These are phyloP conservation scores for Paecilomyces niveus DNA, from an alignment of 2,329 filamentous ascomycete species.

Conservation along the genomic window DNA sequence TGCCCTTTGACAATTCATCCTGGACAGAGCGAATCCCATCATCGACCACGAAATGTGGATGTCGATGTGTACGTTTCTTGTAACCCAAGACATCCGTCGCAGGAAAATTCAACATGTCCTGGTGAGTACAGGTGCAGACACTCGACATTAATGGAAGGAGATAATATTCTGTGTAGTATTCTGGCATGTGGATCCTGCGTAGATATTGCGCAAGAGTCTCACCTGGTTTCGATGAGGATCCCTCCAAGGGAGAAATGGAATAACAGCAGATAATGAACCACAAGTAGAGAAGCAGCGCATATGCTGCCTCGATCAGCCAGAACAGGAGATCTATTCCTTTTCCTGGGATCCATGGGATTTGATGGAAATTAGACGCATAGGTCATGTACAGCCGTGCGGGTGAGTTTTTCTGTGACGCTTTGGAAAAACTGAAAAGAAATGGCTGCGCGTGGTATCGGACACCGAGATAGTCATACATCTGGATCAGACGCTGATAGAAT, in stretches of 20 bases:
- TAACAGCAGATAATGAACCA: slow-evolving; percentile 52
- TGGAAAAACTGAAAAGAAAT: slow-evolving; percentile 50
- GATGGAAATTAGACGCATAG: slow-evolving; percentile 50
- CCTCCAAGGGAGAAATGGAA: slow-evolving; percentile 31
- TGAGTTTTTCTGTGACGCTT: slow-evolving; percentile 9
- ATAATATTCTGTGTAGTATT: slow-evolving; percentile 43
- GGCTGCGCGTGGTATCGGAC: slow-evolving; percentile 44
- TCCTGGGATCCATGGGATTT: slow-evolving; percentile 36
- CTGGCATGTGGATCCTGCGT: slow-evolving; percentile 43
- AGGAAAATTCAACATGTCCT: slow-evolving; percentile 14
- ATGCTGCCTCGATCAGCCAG: slow-evolving; percentile 39
- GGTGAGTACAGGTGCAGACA: slow-evolving; percentile 28
- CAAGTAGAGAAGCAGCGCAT: slow-evolving; percentile 43
- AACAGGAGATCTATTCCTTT: slow-evolving; percentile 22
- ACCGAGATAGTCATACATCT: slow-evolving; percentile 50
- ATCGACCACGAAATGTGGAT: slow-evolving; percentile 13
- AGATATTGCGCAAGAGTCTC: slow-evolving; percentile 48
- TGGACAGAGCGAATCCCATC: slow-evolving; percentile 13
- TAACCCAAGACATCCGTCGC: slow-evolving; percentile 15
- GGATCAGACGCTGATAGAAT: slow-evolving; percentile 50
- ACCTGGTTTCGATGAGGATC: slow-evolving; percentile 7
- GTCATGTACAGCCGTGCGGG: slow-evolving; percentile 32
- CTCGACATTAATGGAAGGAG: slow-evolving; percentile 49
- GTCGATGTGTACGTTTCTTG: slow-evolving; percentile 11
- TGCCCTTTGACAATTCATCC: slow-evolving; percentile 6